phyloP scores from a whole-genome alignment of 75 land plant genomes.

The Sequoia sempervirens region DNA sequence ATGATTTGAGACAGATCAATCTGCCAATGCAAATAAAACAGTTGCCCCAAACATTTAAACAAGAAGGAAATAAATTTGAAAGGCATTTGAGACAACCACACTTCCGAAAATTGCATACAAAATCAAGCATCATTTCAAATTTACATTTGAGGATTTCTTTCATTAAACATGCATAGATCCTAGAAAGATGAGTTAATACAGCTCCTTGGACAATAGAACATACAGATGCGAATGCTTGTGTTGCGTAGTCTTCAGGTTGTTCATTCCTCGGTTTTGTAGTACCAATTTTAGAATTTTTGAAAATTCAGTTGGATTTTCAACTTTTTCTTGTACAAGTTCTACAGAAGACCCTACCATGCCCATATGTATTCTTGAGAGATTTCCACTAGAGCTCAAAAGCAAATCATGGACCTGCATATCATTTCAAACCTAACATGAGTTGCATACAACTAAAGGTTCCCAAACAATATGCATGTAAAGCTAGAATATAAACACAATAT shows the following conservation, averaged over 20 bases:
- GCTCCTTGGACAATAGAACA: slow-evolving; percentile 13
- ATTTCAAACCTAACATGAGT: background rate
- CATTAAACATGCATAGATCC: background rate
- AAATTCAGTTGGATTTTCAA: slow-evolving; percentile 82
- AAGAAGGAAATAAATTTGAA: background rate
- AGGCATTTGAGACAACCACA: background rate
- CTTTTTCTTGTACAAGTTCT: slow-evolving; percentile 66
- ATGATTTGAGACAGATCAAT: background rate
- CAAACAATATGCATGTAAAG: background rate
- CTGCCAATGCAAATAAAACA: background rate
- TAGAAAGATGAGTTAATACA: background rate
- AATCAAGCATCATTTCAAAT: background rate
- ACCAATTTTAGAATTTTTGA: slow-evolving; percentile 57
- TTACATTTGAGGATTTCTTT: background rate
- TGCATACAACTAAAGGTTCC: background rate
- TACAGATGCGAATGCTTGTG: slow-evolving; percentile 84
- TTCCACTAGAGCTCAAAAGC: slow-evolving; percentile 30
- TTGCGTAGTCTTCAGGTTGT: slow-evolving; percentile 32
- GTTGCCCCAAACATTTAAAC: background rate
- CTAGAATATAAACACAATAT: background rate
- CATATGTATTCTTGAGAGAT: slow-evolving; percentile 29
- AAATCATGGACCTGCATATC: slow-evolving; percentile 69
- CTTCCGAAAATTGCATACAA: background rate
- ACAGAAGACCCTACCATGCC: slow-evolving; percentile 44
- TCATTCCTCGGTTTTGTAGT: slow-evolving; percentile 54